A percentile compares a stretch with the other conserved stretches of the same genome.
These are phyloP conservation scores for Puccinia hordei DNA, from an alignment of 1,284 basidiomycete species.

Conservation along the genomic window DNA sequence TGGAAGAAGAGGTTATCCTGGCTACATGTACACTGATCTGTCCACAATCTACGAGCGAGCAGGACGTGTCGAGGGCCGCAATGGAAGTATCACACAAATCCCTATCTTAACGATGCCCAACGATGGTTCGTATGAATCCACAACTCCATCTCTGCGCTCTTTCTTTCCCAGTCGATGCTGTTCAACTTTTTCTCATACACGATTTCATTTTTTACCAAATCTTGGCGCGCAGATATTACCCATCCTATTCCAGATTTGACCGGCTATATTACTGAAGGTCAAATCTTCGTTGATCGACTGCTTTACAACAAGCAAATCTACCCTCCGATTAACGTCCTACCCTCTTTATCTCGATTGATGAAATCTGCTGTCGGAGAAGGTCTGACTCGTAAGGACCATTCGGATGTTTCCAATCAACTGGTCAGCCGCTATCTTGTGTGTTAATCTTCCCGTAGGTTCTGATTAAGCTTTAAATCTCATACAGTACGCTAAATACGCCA, in stretches of 20 bases:
- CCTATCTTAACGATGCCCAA: conserved; percentile 99
- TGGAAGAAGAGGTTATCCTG: conserved; percentile 98
- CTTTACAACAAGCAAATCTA: conserved; percentile 95
- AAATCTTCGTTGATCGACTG: conserved; percentile 97
- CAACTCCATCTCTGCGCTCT: no score
- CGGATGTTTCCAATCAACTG: conserved; percentile 97
- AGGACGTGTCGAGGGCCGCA: conserved; percentile 93
- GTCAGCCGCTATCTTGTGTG: conserved; percentile 62
- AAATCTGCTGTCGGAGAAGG: conserved; percentile 98
- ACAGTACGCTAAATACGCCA: conserved; percentile 96
- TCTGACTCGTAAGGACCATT: conserved; percentile 95
- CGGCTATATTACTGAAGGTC: conserved; percentile 97
- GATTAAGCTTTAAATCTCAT: background rate
- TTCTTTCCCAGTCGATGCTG: background rate
- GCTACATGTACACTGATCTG: conserved; percentile 97
- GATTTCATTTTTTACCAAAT: conserved; percentile 53
- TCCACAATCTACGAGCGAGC: conserved; percentile 99
- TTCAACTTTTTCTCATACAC: conserved; percentile 43
- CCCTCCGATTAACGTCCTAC: conserved; percentile 98
- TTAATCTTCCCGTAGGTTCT: conserved; percentile 53
- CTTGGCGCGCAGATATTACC: conserved; percentile 78
- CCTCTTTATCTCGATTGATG: conserved; percentile 98
- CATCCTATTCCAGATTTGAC: conserved; percentile 99
- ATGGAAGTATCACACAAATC: conserved; percentile 99
- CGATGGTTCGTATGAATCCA: conserved; percentile 70